Conservation (phyloP, 257 asterid genomes). For the Misopates orontium region DNA sequence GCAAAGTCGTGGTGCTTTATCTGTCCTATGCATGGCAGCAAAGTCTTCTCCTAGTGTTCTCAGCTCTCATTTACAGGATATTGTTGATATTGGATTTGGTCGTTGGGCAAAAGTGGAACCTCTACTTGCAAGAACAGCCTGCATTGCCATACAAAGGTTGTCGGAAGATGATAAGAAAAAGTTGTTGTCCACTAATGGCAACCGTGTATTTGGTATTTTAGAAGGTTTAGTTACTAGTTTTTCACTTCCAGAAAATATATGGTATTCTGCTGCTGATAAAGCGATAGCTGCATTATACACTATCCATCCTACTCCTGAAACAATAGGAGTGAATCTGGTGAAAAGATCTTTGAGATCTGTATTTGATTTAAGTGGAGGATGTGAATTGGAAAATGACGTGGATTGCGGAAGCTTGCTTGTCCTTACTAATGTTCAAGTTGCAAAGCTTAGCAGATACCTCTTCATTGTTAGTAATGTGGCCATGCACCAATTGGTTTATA, state of each 20-base stretch:
- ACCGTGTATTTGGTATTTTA: constrained; percentile 69
- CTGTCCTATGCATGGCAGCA: constrained; percentile 93
- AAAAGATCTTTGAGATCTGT: constrained; percentile 72
- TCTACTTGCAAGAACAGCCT: constrained; percentile 92
- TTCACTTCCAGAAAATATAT: constrained; percentile 72
- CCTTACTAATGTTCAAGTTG: constrained; percentile 57
- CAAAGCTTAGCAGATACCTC: constrained; percentile 68
- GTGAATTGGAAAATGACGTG: constrained; percentile 45
- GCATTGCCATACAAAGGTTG: constrained; percentile 78
- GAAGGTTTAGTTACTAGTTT: constrained; percentile 65
- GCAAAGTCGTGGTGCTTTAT: constrained; percentile 96
- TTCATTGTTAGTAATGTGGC: constrained; percentile 85
- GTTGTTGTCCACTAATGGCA: constrained; percentile 64
- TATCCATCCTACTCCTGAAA: constrained; percentile 91
- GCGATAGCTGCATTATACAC: constrained; percentile 76
- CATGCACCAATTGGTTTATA: constrained; percentile 84
- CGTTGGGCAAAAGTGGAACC: constrained; percentile 97
- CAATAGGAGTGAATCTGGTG: constrained; percentile 65
- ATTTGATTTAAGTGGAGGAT: constrained; percentile 46
- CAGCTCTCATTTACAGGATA: constrained; percentile 87
- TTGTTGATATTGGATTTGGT: constrained; percentile 95
- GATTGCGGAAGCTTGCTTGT: constrained; percentile 40
- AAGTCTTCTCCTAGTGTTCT: constrained; percentile 70
- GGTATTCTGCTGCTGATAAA: constrained; percentile 93
- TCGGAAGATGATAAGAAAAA: constrained; percentile 86